phyloP scores from a whole-genome alignment of 1,284 basidiomycete genomes.

The Ganoderma boninense region DNA sequence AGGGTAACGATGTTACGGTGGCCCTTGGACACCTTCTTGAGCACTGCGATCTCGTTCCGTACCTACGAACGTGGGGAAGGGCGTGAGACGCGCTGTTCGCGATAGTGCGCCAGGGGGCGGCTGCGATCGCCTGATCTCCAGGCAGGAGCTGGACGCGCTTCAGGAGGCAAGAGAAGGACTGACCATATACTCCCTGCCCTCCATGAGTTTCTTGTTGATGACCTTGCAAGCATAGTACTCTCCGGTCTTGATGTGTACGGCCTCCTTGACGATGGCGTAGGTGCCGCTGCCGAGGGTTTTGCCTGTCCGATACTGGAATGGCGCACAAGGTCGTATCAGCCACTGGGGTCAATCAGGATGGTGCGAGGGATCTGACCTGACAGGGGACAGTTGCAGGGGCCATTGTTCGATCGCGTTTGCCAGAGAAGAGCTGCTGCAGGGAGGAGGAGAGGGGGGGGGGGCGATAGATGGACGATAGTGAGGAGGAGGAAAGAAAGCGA shows the following conservation, averaged over 20 bases:
- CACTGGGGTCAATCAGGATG: constrained; percentile 10
- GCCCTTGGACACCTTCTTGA: constrained; percentile 94
- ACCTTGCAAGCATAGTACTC: constrained; percentile 91
- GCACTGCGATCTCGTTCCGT: constrained; percentile 95
- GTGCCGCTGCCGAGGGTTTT: constrained; percentile 93
- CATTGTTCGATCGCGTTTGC: constrained; percentile 16
- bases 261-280: constrained; percentile 94
- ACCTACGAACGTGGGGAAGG: constrained; percentile 59
- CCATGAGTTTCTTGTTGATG: constrained; percentile 98
- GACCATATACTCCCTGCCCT: constrained; percentile 91
- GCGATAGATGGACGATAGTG: constrained; percentile 15
- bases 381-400: constrained; percentile 63
- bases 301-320: constrained; percentile 86
- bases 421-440: not conserved
- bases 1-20: constrained; percentile 90
- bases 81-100: constrained; percentile 13
- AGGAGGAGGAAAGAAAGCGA: constrained; percentile 12
- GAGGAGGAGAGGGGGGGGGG: constrained; percentile 6
- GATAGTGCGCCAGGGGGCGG: constrained; percentile 12
- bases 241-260: constrained; percentile 94
- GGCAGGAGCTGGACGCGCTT: not conserved
- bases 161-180: constrained; percentile 33
- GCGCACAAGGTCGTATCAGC: constrained; percentile 23
- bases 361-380: constrained; percentile 52
- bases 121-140: constrained; percentile 29